Percentiles rank a stretch among this genome's conserved stretches.
Evolutionary conservation across 331 rosid genomes (phyloP).

Genomic region (Quercus lobata): DNA sequence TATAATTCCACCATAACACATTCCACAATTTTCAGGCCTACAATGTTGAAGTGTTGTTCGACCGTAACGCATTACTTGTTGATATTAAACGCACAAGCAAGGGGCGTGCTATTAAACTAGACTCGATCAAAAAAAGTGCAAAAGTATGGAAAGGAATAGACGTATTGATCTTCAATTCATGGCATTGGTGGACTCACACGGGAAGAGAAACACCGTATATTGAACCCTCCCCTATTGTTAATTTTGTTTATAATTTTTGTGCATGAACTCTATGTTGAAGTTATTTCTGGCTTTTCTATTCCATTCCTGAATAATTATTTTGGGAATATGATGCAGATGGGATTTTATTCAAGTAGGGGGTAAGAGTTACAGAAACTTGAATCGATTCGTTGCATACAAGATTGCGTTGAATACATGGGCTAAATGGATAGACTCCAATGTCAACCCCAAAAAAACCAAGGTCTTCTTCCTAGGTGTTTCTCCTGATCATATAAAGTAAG

Average conservation of each 20-base stretch:
- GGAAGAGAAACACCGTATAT: not conserved
- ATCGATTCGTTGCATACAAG: not conserved
- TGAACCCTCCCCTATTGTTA: no score
- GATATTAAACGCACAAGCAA: conserved; percentile 18
- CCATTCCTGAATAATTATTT: not conserved
- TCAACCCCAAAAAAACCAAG: not conserved
- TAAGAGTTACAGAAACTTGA: not conserved
- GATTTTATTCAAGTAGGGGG: not conserved
- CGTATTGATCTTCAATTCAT: not conserved
- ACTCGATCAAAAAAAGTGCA: not conserved
- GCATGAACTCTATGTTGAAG: no score
- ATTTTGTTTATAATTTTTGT: not conserved
- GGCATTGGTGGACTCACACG: conserved; percentile 3
- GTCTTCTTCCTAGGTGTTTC: not conserved
- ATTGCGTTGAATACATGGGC: not conserved
- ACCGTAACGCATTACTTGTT: conserved; percentile 34
- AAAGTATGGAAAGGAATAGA: not conserved
- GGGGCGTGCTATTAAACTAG: conserved; percentile 31
- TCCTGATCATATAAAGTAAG: not conserved
- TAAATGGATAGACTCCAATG: not conserved
- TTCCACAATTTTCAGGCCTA: conserved; percentile 21
- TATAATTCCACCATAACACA: not conserved
- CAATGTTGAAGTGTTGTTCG: conserved; percentile 24
- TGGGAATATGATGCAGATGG: not conserved
- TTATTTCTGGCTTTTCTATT: no score